phyloP scores from a whole-genome alignment of 2,329 filamentous ascomycete genomes.

The Didymella exigua region DNA sequence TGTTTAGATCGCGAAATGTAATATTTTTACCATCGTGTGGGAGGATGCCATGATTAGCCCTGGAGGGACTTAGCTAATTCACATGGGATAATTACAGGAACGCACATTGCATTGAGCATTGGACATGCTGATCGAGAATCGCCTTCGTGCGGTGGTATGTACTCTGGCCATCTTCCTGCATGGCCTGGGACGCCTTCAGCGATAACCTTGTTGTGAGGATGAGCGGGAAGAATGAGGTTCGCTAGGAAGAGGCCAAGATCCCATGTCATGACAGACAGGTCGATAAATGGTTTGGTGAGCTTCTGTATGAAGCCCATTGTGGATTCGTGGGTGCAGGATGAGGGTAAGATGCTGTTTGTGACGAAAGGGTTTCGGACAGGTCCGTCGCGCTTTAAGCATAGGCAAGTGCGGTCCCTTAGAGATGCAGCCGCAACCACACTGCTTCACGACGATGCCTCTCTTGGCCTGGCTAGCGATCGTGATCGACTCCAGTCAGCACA shows the following conservation, averaged over 20 bases:
- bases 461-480: neutral
- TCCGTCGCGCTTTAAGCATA: neutral
- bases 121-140: conserved; percentile 38
- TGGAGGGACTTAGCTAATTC: conserved; percentile 11
- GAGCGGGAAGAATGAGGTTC: conserved; percentile 47
- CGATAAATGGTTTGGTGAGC: conserved; percentile 38
- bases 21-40: conserved; percentile 42
- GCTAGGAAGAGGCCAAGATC: conserved; percentile 48
- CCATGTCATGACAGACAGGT: conserved; percentile 48
- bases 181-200: conserved; percentile 44
- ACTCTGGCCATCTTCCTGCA: conserved; percentile 46
- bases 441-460: neutral
- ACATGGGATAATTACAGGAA: too few relatives aligned
- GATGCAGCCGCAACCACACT: neutral
- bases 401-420: neutral
- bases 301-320: conserved; percentile 23
- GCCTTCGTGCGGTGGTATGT: conserved; percentile 44
- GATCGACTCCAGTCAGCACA: conserved; percentile 10
- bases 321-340: neutral
- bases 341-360: neutral
- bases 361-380: neutral
- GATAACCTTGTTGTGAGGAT: conserved; percentile 46
- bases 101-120: conserved; percentile 34
- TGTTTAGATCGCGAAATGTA: conserved; percentile 37
- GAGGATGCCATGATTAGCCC: conserved; percentile 42